Base-by-base conservation (phyloP, 257 asterid genomes). In the Voacanga thouarsii region DNA sequence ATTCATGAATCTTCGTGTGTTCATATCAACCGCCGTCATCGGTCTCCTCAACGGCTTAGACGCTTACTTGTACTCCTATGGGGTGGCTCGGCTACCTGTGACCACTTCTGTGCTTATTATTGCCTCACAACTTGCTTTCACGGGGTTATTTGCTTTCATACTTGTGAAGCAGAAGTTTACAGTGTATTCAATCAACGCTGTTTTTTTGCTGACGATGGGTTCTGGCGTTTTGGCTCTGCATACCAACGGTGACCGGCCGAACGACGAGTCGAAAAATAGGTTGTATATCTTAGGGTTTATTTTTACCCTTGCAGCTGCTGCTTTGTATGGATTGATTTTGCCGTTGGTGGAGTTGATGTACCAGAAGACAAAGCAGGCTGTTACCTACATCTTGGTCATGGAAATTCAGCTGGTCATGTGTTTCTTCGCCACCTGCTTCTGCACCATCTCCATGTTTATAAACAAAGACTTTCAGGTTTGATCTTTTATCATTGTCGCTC, bases 281-380 rank as follows among this genome's bases (percentile, higher is more conserved):
- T 8, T 65, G 24, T 80, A 82, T 53, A n/a, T 80, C 3, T 12
- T 77, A 57, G 88, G 88, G 9, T 85, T 80, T 28, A 24, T 77
- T 10, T 16, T 82, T 81, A 82, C 82, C 7, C 7, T 85, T 1
- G 77, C 23, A 2, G 84, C 86, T 14, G 84, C 88, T 47, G 79
- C 74, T 1, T 72, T 83, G 64, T 72, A 71, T n/a, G 86, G 84
- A 12, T 73, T 80, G 78, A 63, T 83, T 6, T 23, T 85, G 66
- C 88, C 88, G 16, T n/a, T 80, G 74, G 78, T 85, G 49, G 86
- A 85, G 70, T 14, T 79, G 78, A 47, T 78, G 45, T 85, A 85
- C 18, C 51, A 16, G n/a, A 82, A 79, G 77, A 83, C 88, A 1
- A 77, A 85, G 51, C 79, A 73, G 47, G 76, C 55, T 0, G 66